Percentiles rank a stretch among this genome's conserved stretches.
Conservation (phyloP, 1,284 basidiomycete species). For the Papiliotrema fonsecae region DNA sequence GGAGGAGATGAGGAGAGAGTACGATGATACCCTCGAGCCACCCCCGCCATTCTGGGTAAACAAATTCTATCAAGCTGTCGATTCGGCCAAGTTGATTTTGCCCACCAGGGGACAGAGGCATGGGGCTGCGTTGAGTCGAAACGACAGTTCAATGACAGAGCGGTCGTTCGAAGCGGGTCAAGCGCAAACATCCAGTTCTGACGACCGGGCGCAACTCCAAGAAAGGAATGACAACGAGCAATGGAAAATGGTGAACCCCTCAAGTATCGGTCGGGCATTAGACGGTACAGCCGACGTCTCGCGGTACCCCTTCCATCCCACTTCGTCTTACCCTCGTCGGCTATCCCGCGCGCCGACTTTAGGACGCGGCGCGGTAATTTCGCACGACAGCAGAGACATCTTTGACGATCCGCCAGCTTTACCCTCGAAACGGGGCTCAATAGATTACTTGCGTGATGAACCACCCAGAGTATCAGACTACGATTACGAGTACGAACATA, state of each 20-base stretch:
- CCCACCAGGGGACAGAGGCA: slow-evolving; percentile 24
- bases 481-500: background rate
- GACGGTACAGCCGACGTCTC: slow-evolving; percentile 6
- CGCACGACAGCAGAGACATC: background rate
- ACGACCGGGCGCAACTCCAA: background rate
- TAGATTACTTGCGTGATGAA: slow-evolving; percentile 13
- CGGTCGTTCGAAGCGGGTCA: slow-evolving; percentile 24
- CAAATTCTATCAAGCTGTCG: slow-evolving; percentile 22
- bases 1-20: background rate
- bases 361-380: slow-evolving; percentile 7
- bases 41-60: slow-evolving; percentile 32
- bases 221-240: background rate
- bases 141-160: slow-evolving; percentile 18
- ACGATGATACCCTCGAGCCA: slow-evolving; percentile 7
- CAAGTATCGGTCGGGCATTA: slow-evolving; percentile 13
- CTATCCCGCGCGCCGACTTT: slow-evolving; percentile 25
- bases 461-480: background rate
- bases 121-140: slow-evolving; percentile 21
- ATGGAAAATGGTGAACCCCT: slow-evolving; percentile 20
- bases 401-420: slow-evolving; percentile 10
- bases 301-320: slow-evolving; percentile 11
- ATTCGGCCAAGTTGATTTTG: slow-evolving; percentile 18
- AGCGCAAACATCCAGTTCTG: slow-evolving; percentile 7
- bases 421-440: slow-evolving; percentile 13
- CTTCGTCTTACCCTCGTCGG: slow-evolving; percentile 18